Conservation (phyloP, 108 stramenopile genomes). For the Nitzschia putrida region DNA sequence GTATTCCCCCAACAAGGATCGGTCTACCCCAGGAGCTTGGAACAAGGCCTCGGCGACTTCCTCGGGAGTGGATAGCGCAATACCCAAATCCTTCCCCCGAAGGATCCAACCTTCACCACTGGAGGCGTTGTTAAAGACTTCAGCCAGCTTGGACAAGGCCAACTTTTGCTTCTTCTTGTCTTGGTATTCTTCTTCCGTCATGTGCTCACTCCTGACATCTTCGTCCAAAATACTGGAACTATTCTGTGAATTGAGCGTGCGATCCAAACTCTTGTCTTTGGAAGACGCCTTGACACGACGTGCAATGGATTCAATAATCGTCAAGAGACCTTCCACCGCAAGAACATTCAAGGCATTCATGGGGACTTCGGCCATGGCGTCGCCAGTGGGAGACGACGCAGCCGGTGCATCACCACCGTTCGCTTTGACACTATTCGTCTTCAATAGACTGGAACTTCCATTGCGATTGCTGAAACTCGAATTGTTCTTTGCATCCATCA, state of each 20-base stretch:
- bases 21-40: constrained; percentile 87
- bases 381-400: constrained; percentile 13
- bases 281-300: constrained; percentile 42
- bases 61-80: constrained; percentile 52
- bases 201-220: constrained; percentile 39
- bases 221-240: constrained; percentile 2
- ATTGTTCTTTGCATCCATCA: not conserved
- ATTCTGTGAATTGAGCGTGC: constrained; percentile 3
- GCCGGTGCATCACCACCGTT: constrained; percentile 1
- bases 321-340: constrained; percentile 84
- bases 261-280: constrained; percentile 8
- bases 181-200: constrained; percentile 60
- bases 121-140: constrained; percentile 75
- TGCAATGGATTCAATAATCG: constrained; percentile 87
- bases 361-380: constrained; percentile 30
- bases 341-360: constrained; percentile 82
- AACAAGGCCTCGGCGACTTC: constrained; percentile 83
- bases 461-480: not conserved
- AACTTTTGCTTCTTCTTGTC: constrained; percentile 83
- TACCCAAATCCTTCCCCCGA: constrained; percentile 64
- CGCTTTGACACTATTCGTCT: not conserved
- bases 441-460: not conserved
- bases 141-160: constrained; percentile 65
- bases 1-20: constrained; percentile 85
- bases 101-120: constrained; percentile 66